Evolutionary conservation across 169 alveolate species (phyloP).

Genomic region (Neospora caninum): DNA sequence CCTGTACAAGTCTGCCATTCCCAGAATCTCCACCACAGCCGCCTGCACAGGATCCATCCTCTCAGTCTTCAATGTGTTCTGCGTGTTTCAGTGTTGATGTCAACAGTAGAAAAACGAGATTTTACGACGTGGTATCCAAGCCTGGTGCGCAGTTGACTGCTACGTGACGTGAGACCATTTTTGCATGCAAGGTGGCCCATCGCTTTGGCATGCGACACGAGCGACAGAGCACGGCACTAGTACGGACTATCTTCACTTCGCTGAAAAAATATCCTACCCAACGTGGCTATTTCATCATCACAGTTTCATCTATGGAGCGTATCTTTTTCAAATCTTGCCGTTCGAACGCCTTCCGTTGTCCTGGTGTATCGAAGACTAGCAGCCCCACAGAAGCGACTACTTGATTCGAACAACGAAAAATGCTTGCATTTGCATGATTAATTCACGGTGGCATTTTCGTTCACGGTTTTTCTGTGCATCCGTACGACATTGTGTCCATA

Average conservation of each 20-base stretch:
- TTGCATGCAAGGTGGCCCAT: neutral
- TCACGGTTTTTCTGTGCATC: neutral
- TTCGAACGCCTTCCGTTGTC: neutral
- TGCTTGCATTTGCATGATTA: neutral
- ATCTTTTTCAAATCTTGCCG: neutral
- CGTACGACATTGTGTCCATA: neutral
- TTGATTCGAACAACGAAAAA: neutral
- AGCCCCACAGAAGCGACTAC: slow-evolving; percentile 3
- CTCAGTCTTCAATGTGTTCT: slow-evolving; percentile 1
- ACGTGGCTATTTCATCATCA: neutral
- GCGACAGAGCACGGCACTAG: neutral
- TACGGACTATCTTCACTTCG: too few species aligned
- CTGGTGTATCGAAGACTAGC: neutral
- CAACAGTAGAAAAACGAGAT: neutral
- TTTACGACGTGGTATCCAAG: neutral
- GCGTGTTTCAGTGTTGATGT: neutral
- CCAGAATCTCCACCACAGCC: slow-evolving; percentile 70
- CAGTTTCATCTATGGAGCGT: neutral
- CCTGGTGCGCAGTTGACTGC: neutral
- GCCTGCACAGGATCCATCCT: slow-evolving; percentile 63
- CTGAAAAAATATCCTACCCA: neutral
- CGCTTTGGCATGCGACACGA: neutral
- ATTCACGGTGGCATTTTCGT: neutral
- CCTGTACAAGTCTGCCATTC: slow-evolving; percentile 69
- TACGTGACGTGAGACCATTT: neutral